phyloP scores from a whole-genome alignment of 2,329 filamentous ascomycete species.

The Simplicillium sp. region DNA sequence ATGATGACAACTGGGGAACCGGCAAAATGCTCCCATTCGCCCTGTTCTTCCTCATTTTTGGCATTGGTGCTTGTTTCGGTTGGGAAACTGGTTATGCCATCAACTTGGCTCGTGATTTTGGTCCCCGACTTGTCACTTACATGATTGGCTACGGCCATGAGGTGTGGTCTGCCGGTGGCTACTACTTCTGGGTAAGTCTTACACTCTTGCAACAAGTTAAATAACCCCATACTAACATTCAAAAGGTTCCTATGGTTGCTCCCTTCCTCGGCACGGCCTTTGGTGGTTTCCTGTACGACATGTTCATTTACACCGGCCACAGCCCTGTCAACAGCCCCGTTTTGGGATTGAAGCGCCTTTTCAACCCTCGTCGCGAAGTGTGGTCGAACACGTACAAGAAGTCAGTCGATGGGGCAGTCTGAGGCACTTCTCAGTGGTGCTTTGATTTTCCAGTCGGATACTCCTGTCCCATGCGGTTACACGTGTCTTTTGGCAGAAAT shows the following conservation, averaged over 20 bases:
- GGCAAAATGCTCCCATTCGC: constrained; percentile 38
- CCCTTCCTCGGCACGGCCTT: constrained; percentile 57
- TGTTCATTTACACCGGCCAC: constrained; percentile 60
- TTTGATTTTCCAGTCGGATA: no score
- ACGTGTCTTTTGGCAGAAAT: background rate
- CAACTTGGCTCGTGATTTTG: constrained; percentile 64
- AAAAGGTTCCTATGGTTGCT: constrained; percentile 60
- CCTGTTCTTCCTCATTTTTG: constrained; percentile 65
- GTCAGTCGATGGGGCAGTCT: constrained; percentile 11
- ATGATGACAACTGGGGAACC: constrained; percentile 45
- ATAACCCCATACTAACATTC: constrained; percentile 4
- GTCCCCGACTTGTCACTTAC: constrained; percentile 56
- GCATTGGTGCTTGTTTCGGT: constrained; percentile 63
- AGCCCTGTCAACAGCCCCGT: constrained; percentile 60
- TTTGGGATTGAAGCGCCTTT: constrained; percentile 49
- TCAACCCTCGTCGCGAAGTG: constrained; percentile 20
- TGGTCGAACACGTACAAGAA: constrained; percentile 25
- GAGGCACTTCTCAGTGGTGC: background rate
- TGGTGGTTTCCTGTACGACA: constrained; percentile 58
- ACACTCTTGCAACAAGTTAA: background rate
- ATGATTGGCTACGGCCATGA: constrained; percentile 58
- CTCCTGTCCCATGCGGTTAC: no score
- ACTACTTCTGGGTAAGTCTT: constrained; percentile 60
- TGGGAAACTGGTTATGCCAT: constrained; percentile 73
- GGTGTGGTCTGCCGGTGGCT: constrained; percentile 57